Percentiles rank a stretch among this genome's conserved stretches.
Evolutionary conservation across 805 yeast species (phyloP).

Genomic region (Myxozyma kluyveri): DNA sequence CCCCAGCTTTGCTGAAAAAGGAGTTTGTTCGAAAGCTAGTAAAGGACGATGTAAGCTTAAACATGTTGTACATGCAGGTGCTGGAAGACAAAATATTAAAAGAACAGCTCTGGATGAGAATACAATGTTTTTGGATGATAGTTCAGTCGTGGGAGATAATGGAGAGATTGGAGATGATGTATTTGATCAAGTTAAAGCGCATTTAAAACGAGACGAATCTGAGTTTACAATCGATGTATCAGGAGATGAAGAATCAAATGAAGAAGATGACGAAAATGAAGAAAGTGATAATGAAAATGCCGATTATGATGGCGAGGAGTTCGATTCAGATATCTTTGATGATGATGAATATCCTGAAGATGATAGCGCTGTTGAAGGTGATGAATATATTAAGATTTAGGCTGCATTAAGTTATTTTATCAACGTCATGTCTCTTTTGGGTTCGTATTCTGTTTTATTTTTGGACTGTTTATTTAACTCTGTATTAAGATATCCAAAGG

Average conservation of each 20-base stretch:
- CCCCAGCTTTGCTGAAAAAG: conserved; percentile 67
- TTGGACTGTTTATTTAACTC: too few species aligned
- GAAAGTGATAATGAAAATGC: conserved; percentile 19
- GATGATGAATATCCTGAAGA: conserved; percentile 5
- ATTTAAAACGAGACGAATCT: conserved; percentile 23
- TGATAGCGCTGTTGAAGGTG: neutral
- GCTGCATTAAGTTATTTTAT: too few species aligned
- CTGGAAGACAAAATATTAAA: conserved; percentile 31
- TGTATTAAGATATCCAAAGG: too few species aligned
- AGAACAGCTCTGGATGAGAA: conserved; percentile 17
- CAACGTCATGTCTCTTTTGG: too few species aligned
- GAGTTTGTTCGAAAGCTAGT: conserved; percentile 52
- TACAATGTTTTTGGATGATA: conserved; percentile 27
- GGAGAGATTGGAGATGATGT: conserved; percentile 16
- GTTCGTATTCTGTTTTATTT: too few species aligned
- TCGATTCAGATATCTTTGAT: conserved; percentile 32
- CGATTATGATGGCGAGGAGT: conserved; percentile 33
- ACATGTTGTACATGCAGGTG: conserved; percentile 45
- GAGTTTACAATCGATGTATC: conserved; percentile 8
- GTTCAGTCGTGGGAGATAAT: conserved; percentile 22
- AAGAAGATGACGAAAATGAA: conserved; percentile 25
- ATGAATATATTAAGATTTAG: conserved; percentile 7
- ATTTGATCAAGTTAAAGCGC: conserved; percentile 21
- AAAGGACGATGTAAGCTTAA: conserved; percentile 48
- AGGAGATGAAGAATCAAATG: conserved; percentile 28